These are phyloP conservation scores for Vicia sativa DNA, from an alignment of 306 rosid genomes.

Conservation along the genomic window DNA sequence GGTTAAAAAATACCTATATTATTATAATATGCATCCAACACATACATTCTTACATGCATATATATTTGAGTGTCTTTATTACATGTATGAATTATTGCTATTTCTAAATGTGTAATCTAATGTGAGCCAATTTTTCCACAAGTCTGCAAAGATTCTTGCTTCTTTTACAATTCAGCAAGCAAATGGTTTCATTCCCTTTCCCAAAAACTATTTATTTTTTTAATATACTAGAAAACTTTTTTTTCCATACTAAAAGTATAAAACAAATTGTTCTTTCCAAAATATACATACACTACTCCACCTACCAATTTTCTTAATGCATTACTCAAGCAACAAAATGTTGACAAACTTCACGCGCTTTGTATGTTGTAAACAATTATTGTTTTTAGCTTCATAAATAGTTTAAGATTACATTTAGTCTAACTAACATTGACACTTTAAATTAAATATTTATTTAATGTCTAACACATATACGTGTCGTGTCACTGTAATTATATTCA, in stretches of 20 bases:
- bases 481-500: too few relatives aligned
- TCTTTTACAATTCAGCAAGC: not conserved
- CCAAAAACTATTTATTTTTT: too few relatives aligned
- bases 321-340: not conserved
- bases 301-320: not conserved
- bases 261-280: slow-evolving; percentile 3
- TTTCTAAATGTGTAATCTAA: not conserved
- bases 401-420: slow-evolving; percentile 19
- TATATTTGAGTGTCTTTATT: not conserved
- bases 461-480: too few relatives aligned
- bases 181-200: slow-evolving; percentile 3
- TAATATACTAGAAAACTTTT: too few relatives aligned
- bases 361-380: not conserved
- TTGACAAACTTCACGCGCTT: slow-evolving; percentile 31
- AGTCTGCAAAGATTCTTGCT: slow-evolving; percentile 5
- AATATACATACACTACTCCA: too few relatives aligned
- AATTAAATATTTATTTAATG: too few relatives aligned
- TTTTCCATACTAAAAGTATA: too few relatives aligned
- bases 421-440: not conserved
- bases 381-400: not conserved
- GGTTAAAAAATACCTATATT: too few relatives aligned
- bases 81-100: not conserved
- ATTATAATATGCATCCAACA: not conserved
- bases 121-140: not conserved
- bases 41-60: not conserved